These are phyloP conservation scores for Sanghuangporus sanghuang DNA, from an alignment of 1,284 basidiomycete species.

Conservation along the genomic window DNA sequence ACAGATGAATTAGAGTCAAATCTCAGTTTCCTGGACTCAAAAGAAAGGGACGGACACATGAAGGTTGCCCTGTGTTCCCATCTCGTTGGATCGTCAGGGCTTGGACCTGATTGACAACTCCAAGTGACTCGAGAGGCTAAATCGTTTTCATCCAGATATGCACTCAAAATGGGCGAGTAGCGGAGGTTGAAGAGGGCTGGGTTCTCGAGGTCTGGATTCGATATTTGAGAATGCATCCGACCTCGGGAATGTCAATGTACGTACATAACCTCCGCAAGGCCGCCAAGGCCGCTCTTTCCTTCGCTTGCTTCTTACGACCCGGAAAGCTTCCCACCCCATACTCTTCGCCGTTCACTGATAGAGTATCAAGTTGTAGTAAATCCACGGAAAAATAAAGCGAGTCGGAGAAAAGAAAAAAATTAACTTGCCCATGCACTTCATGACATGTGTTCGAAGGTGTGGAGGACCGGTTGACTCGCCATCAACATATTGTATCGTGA, in stretches of 20 bases:
- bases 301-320: neutral
- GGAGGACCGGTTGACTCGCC: neutral
- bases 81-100: neutral
- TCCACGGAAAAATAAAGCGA: neutral
- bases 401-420: neutral
- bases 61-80: neutral
- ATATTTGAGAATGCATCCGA: neutral
- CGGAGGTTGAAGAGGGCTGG: neutral
- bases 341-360: neutral
- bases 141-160: neutral
- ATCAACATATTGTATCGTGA: neutral
- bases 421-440: neutral
- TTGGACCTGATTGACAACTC: neutral
- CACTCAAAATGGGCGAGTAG: neutral
- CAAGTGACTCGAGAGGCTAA: neutral
- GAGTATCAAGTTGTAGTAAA: neutral
- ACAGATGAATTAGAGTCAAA: neutral
- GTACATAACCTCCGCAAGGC: conserved; percentile 5
- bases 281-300: neutral
- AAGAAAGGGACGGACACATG: neutral
- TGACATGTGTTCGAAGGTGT: neutral
- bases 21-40: neutral
- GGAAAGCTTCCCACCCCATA: neutral
- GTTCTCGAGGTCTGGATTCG: neutral
- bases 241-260: neutral